Percentiles rank a stretch among this genome's conserved stretches.
phyloP scores from a whole-genome alignment of 2,329 filamentous ascomycete genomes.

The Blastomyces parvus region DNA sequence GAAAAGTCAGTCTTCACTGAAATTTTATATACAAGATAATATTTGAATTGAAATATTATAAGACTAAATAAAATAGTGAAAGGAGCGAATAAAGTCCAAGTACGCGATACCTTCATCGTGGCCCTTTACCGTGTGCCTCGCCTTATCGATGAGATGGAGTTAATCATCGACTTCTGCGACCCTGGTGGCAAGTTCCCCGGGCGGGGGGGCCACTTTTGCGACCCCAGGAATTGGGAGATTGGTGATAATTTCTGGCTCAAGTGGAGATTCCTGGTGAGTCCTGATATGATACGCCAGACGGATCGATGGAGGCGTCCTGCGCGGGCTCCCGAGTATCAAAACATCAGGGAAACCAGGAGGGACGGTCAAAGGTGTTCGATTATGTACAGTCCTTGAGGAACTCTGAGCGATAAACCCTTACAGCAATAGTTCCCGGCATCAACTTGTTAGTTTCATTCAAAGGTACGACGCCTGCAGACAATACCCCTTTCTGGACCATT shows the following conservation, averaged over 20 bases:
- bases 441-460: too few species aligned
- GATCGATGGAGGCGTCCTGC: slow-evolving; percentile 5
- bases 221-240: slow-evolving; percentile 6
- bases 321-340: neutral
- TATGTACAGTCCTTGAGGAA: neutral
- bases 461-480: too few species aligned
- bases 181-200: slow-evolving; percentile 2
- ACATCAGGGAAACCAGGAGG: slow-evolving; percentile 1
- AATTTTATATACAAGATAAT: too few species aligned
- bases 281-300: neutral
- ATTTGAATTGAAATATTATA: too few species aligned
- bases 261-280: slow-evolving; percentile 1
- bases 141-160: slow-evolving; percentile 5
- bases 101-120: slow-evolving; percentile 3
- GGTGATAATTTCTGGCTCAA: slow-evolving; percentile 8
- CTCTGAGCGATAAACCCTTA: too few species aligned
- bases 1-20: too few species aligned
- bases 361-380: slow-evolving; percentile 1
- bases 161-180: slow-evolving; percentile 4
- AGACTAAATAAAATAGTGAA: too few species aligned
- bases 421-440: too few species aligned
- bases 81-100: neutral
- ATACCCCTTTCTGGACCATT: too few species aligned
- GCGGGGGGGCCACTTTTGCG: slow-evolving; percentile 4
- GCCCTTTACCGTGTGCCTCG: neutral